A percentile compares a stretch with the other conserved stretches of the same genome.
phyloP scores from a whole-genome alignment of 2,329 filamentous ascomycete species.

The Trichoderma sp. region DNA sequence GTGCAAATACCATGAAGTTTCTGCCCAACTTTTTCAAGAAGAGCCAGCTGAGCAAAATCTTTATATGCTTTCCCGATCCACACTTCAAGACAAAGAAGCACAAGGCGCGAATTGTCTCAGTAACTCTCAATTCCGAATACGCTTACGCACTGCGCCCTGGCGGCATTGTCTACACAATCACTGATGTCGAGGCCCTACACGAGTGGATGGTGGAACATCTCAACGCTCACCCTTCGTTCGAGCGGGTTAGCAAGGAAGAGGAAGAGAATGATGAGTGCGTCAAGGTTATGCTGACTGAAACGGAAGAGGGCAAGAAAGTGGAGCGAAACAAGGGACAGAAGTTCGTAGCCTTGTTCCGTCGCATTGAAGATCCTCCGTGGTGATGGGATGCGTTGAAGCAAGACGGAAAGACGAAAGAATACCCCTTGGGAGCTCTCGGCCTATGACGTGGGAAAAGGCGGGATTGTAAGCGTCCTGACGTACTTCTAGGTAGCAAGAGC shows the following conservation, averaged over 20 bases:
- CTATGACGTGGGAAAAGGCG: background rate
- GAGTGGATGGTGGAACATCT: constrained; percentile 92
- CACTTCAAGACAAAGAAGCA: constrained; percentile 98
- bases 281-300: constrained; percentile 74
- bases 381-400: constrained; percentile 34
- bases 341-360: constrained; percentile 84
- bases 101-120: constrained; percentile 91
- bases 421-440: background rate
- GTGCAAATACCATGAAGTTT: constrained; percentile 98
- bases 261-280: constrained; percentile 71
- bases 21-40: constrained; percentile 94
- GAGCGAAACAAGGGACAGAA: constrained; percentile 86
- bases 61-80: constrained; percentile 97
- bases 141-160: constrained; percentile 82
- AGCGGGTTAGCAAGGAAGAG: constrained; percentile 69
- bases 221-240: constrained; percentile 74
- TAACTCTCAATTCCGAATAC: constrained; percentile 88
- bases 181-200: constrained; percentile 92
- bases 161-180: constrained; percentile 92
- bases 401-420: background rate
- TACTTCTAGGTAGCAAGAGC: background rate
- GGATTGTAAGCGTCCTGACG: background rate
- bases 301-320: constrained; percentile 97
- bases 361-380: constrained; percentile 80
- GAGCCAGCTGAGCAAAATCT: constrained; percentile 82